Conservation (phyloP, 1,139 yeast genomes). For the Hansenula lynferdii region DNA sequence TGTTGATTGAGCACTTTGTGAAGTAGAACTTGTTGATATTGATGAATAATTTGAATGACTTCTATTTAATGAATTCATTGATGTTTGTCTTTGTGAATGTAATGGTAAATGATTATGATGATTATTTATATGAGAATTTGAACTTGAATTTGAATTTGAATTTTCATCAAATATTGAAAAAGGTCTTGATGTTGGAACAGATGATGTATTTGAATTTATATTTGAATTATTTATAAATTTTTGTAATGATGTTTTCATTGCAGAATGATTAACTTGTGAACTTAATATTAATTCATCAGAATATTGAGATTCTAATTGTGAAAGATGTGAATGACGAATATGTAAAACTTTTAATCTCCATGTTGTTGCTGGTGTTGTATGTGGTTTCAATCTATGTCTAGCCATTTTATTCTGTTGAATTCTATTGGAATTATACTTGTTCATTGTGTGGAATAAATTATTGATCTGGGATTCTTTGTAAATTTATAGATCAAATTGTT, state of each 20-base stretch:
- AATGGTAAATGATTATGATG: too few relatives aligned
- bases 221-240: neutral
- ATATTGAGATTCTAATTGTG: conserved; percentile 1
- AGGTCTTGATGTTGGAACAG: neutral
- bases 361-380: conserved; percentile 6
- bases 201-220: neutral
- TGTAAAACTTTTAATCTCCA: conserved; percentile 19
- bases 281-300: neutral
- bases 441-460: neutral
- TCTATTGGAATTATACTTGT: neutral
- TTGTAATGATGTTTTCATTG: neutral
- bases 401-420: neutral
- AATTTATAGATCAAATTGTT: too few relatives aligned
- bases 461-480: too few relatives aligned
- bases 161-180: neutral
- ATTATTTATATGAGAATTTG: neutral
- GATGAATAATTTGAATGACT: neutral
- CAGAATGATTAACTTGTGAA: neutral
- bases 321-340: conserved; percentile 9
- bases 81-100: too few relatives aligned
- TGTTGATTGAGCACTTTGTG: neutral
- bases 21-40: neutral
- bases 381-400: neutral
- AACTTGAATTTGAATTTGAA: neutral
- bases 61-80: too few relatives aligned